Conservation (phyloP, 2,329 filamentous ascomycete species). For the Phaeosphaeriaceae sp. region DNA sequence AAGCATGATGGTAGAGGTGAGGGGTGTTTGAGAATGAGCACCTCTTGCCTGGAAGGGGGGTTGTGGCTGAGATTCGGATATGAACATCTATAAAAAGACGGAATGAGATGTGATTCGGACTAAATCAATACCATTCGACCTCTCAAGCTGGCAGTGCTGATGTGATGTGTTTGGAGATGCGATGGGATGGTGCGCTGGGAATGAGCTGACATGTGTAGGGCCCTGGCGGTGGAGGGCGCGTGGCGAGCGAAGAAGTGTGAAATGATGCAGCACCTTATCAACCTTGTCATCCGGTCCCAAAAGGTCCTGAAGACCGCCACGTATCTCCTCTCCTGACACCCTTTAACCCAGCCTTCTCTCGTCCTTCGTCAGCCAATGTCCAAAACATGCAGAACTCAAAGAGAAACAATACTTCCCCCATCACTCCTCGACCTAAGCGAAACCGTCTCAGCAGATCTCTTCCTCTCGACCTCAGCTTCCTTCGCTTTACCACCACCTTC, state of each 20-base stretch:
- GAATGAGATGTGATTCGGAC: conserved; percentile 22
- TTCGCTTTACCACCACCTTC: no score
- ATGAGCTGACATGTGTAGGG: conserved; percentile 1
- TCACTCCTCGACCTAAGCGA: background rate
- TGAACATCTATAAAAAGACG: conserved; percentile 23
- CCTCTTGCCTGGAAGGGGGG: conserved; percentile 9
- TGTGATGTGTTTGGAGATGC: background rate
- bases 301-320: background rate
- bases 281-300: background rate
- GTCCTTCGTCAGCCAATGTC: background rate
- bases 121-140: conserved; percentile 30
- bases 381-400: background rate
- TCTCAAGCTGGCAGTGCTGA: background rate
- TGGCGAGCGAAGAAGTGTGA: background rate
- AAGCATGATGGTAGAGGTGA: conserved; percentile 18
- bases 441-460: background rate
- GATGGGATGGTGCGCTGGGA: background rate
- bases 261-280: background rate
- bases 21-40: conserved; percentile 18
- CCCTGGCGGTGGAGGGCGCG: background rate
- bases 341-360: no score
- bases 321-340: background rate
- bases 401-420: background rate
- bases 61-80: conserved; percentile 15
- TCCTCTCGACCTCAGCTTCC: background rate